Evolutionary conservation across 768 basidiomycete genomes (phyloP), one percentile per base, ranked within the genome.

Genomic region (Suillus clintonianus): DNA sequence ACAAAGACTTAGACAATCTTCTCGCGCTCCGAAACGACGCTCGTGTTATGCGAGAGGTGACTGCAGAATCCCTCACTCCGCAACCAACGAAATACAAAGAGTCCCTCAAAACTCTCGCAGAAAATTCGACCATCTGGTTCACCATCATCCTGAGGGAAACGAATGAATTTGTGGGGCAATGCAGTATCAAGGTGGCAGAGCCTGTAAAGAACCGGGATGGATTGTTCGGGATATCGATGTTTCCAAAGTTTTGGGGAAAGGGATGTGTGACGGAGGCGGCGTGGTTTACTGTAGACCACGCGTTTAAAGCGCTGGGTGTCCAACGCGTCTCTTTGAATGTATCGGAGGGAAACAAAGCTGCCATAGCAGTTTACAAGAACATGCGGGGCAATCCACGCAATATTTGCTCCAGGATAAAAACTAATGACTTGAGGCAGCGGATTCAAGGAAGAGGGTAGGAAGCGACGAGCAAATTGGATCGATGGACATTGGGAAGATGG

Each of bases 371-470:
- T 32, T 79, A 76, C 62, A 70, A 67, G 56, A 76, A 73, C 47
- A 50, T 76, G 79, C 76, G 63, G 9, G 64, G 78, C 64, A 24
- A 45, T 36, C 22, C 15, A 48, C 61, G 32, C 39, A 39, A 37
- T 15, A n/a, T n/a, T n/a, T n/a, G 1, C 2, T 32, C 14, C 5
- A 34, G 19, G 41, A n/a, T 39, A 47, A 8, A 6, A 47, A 7
- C 17, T 63, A 8, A 62, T 17, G 24, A 8, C 36, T 7, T 24
- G 24, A 53, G 24, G 24, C 42, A 79, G 76, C 48, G 77, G 76
- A 5, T 79, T 78, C 66, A 64, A 66, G 2, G 67, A 74, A 45
- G 78, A 80, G 68, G 77, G 74, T 8, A 68, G 65, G 61, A 72
- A 72, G 54, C 64, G 74, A 58, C 72, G 75, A 42, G 64, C 65